Evolutionary conservation across 371 early-diverging fungal species (phyloP), one percentile per base, ranked within the genome.

Genomic region (Syncephalastrum racemosum): DNA sequence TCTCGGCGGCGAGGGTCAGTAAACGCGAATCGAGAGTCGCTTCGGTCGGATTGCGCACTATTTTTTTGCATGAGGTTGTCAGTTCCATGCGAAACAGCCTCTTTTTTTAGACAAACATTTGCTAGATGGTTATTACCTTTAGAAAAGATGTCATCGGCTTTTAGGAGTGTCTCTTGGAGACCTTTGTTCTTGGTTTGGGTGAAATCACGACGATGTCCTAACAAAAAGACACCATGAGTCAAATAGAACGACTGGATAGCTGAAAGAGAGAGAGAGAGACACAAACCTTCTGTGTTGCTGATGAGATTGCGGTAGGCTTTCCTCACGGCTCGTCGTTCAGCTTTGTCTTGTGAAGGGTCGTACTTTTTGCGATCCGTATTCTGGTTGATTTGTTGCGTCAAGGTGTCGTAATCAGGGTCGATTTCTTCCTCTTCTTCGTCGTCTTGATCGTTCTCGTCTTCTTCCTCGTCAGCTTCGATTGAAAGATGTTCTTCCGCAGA

Each of bases 1-100:
- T 59, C 54, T 90, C 90, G 1, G 94, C 88, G 0, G 91, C 81
- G 22, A 85, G 51, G 6, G 87, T 77, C 18, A 95, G 71, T 2
- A 94, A 67, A 24, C 80, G 76, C 8, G 94, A 87, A 78, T 96
- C 97, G 44, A 95, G 77, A 1, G 90, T 82, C 16, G 95, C 97
- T 77, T 96, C 97, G n/a, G 89, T 84, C 0, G 93, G 83, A 49
- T 82, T 83, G 22, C 66, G 71, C 10, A 91, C 92, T 86, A 60
- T 46, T 27, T 13, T 18, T 46, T 27, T 13, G 13, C 0, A 31
- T 5, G 10, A 31, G 0, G 36, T 10, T 31, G 36, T 31, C 36
- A 31, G 36, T 31, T 16, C 19, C 42, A 39, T 12, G 14, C 2
- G 7, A 23, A 41, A 27, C 14, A 31, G 10, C n/a, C n/a, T n/a